Evolutionary conservation across 1,139 yeast genomes (phyloP).

Genomic region (Debaryomyces coudertii): DNA sequence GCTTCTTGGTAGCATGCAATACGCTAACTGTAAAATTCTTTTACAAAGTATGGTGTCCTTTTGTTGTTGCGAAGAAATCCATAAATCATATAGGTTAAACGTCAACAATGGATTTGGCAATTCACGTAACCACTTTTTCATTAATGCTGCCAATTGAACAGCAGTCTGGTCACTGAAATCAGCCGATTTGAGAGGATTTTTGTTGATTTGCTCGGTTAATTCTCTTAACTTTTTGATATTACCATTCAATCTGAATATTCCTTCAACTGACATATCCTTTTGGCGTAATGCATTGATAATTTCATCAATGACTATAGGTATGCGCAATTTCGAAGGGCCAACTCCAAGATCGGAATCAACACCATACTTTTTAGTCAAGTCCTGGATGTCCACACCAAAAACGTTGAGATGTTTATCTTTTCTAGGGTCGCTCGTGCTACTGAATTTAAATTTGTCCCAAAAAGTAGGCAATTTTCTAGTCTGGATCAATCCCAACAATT

Average conservation of each 20-base stretch:
- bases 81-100: constrained; percentile 70
- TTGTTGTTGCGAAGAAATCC: constrained; percentile 75
- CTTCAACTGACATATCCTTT: constrained; percentile 96
- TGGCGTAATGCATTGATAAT: constrained; percentile 80
- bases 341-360: constrained; percentile 86
- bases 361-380: constrained; percentile 75
- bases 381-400: constrained; percentile 79
- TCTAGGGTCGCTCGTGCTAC: constrained; percentile 31
- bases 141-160: constrained; percentile 89
- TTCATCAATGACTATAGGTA: constrained; percentile 89
- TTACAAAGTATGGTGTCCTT: constrained; percentile 53
- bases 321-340: constrained; percentile 76
- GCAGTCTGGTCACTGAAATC: constrained; percentile 79
- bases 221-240: constrained; percentile 83
- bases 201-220: constrained; percentile 74
- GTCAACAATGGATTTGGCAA: constrained; percentile 91
- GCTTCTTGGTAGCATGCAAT: constrained; percentile 78
- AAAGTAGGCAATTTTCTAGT: constrained; percentile 59
- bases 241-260: constrained; percentile 95
- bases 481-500: constrained; percentile 57
- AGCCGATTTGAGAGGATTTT: constrained; percentile 71
- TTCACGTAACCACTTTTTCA: constrained; percentile 90
- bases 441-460: constrained; percentile 72
- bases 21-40: constrained; percentile 66
- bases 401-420: constrained; percentile 46